Evolutionary conservation across 805 yeast species (phyloP).

Genomic region (Lipomyces starkeyi): DNA sequence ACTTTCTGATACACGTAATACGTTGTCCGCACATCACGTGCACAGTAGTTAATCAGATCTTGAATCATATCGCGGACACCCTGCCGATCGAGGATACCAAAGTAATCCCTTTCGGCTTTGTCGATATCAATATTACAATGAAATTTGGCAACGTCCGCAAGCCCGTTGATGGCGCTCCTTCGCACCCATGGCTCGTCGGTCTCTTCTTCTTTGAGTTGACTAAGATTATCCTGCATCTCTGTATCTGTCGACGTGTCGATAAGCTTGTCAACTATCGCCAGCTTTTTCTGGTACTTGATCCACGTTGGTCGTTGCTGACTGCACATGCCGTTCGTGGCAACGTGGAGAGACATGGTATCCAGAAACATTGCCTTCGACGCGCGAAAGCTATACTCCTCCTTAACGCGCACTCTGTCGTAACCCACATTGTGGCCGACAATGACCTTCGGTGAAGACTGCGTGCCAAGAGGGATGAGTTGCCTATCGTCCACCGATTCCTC

Average conservation of each 20-base stretch:
- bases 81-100: conserved; percentile 60
- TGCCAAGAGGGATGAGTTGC: conserved; percentile 80
- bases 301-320: conserved; percentile 86
- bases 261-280: conserved; percentile 37
- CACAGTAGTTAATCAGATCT: conserved; percentile 76
- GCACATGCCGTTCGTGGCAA: conserved; percentile 90
- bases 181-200: conserved; percentile 74
- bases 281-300: conserved; percentile 50
- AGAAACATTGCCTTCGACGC: conserved; percentile 76
- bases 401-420: conserved; percentile 84
- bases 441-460: conserved; percentile 56
- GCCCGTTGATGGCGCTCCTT: conserved; percentile 75
- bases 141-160: conserved; percentile 77
- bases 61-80: conserved; percentile 64
- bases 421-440: conserved; percentile 90
- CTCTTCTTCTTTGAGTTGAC: conserved; percentile 33
- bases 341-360: conserved; percentile 92
- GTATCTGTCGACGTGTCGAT: conserved; percentile 22
- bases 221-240: conserved; percentile 13
- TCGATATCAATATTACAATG: conserved; percentile 74
- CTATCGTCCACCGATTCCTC: conserved; percentile 55
- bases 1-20: conserved; percentile 69
- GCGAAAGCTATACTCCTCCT: conserved; percentile 77
- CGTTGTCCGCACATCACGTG: conserved; percentile 80
- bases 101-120: conserved; percentile 70